Base-by-base conservation (phyloP, 1,139 yeast genomes). In the Casaregolazyma lundiana region DNA sequence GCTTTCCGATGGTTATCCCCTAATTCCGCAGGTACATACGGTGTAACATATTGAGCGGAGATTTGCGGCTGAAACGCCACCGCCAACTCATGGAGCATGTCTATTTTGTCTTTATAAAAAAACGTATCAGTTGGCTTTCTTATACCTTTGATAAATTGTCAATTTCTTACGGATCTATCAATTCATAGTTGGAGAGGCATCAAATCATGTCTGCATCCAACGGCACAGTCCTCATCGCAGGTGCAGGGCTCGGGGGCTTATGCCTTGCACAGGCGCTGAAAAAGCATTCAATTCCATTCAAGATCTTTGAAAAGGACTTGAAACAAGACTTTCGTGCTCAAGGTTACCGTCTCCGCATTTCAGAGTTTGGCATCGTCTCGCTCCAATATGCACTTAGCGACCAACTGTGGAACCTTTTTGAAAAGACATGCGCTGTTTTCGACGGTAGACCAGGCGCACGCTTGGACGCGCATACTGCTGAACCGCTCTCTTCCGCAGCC, bases 181-280 rank as follows among this genome's bases (percentile, higher is more conserved):
- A n/a, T n/a, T n/a, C n/a, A n/a, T n/a, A n/a, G n/a, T n/a, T n/a
- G n/a, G n/a, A n/a, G n/a, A n/a, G n/a, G n/a, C n/a, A n/a, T n/a
- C n/a, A n/a, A n/a, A n/a, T n/a, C n/a, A n/a, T n/a, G n/a, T n/a
- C n/a, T n/a, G n/a, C n/a, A n/a, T n/a, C n/a, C n/a, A 26, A 26
- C 32, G 13, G 13, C 13, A 26, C 32, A 30, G 35, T 30, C 6
- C 18, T 40, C 17, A 30, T 30, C 24, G 24, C 35, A 13, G 40
- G 40, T 9, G 26, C 29, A 8, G 40, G 40, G 3, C 4, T 36
- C 9, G 24, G 29, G 3, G 40, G 40, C 26, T n/a, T 18, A 19
- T 20, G 26, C 13, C 40, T 36, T 19, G 40, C 40, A 8, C 40
- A 36, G 26, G 40, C 29, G 8, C 40, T 36, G 16, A 36, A 36